Evolutionary conservation across 768 basidiomycete genomes (phyloP).

Genomic region (Lepiota brunneoincarnata): DNA sequence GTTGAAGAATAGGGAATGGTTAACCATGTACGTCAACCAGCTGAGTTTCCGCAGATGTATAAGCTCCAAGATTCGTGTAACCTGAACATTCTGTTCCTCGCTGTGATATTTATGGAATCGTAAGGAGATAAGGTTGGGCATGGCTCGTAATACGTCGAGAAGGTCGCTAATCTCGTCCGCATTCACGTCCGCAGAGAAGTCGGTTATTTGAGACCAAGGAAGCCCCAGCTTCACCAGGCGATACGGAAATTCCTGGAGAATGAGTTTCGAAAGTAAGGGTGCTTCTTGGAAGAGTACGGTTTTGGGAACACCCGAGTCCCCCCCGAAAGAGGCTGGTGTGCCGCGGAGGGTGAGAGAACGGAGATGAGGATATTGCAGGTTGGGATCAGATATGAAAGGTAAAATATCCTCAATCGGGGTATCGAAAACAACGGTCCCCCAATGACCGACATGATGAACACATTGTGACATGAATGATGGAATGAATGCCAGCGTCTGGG

Average conservation of each 20-base stretch:
- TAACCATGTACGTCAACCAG: background rate
- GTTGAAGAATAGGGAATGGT: background rate
- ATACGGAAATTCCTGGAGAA: background rate
- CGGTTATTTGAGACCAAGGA: slow-evolving; percentile 6
- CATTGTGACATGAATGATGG: background rate
- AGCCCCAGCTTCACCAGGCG: background rate
- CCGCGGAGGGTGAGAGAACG: background rate
- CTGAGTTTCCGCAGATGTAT: background rate
- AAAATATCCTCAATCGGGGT: background rate
- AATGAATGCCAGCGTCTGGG: background rate
- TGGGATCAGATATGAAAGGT: background rate
- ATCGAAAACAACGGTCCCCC: background rate
- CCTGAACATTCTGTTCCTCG: too few species aligned
- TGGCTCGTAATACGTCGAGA: background rate
- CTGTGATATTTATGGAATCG: background rate
- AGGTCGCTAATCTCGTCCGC: background rate
- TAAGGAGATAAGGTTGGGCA: background rate
- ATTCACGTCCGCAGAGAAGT: background rate
- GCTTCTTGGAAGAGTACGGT: background rate
- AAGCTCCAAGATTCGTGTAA: background rate
- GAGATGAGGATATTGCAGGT: background rate
- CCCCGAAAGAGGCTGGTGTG: background rate
- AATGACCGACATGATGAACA: background rate
- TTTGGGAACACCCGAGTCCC: background rate
- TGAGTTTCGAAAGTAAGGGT: background rate